Base-by-base conservation (phyloP, 2,329 filamentous ascomycete species). In the Colletotrichum destructivum region DNA sequence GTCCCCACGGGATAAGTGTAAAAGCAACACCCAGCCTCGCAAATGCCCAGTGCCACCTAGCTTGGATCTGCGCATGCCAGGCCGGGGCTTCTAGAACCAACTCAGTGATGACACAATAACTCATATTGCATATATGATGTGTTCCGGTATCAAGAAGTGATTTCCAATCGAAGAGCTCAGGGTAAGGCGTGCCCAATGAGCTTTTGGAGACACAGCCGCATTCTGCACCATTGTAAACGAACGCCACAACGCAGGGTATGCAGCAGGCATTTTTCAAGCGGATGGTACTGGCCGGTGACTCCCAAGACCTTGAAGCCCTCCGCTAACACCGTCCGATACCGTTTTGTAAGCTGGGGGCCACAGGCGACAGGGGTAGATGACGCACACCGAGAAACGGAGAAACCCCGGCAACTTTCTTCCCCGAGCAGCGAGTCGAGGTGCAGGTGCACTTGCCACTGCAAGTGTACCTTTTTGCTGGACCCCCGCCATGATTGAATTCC, bases 311-410 rank as follows among this genome's bases (percentile, higher is more conserved):
- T 15, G 59, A 51, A 51, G 60, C 60, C 51, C n/a, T 21, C 15
- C 15, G 40, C n/a, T 11, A 47, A 12, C 44, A 62, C 23, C 16
- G 18, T 12, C 21, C 15, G 12, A 8, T 6, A 21, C 16, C 13
- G 18, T 35, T 38, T 55, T 63, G 49, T 63, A 63, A 63, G 40
- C 61, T 35, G 16, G 40, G 40, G 2, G 38, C 56, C 21, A 16
- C 56, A 26, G 38, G 38, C 44, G 31, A 23, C 62, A 59, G 42
- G 69, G 69, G 69, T 69, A 40, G 49, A 60, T 69, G 65, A 72
- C 69, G 69, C 69, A 72, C 65, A 72, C 65, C 65, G 69, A 71
- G 47, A 60, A 26, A 31, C 59, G 69, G 64, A 71, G 63, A 71
- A 68, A 61, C 55, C 68, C 56, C 63, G 68, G 68, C 23, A 31